Evolutionary conservation across 2,329 filamentous ascomycete species (phyloP), one percentile per base, ranked within the genome.

Genomic region (Aspergillus sp.): DNA sequence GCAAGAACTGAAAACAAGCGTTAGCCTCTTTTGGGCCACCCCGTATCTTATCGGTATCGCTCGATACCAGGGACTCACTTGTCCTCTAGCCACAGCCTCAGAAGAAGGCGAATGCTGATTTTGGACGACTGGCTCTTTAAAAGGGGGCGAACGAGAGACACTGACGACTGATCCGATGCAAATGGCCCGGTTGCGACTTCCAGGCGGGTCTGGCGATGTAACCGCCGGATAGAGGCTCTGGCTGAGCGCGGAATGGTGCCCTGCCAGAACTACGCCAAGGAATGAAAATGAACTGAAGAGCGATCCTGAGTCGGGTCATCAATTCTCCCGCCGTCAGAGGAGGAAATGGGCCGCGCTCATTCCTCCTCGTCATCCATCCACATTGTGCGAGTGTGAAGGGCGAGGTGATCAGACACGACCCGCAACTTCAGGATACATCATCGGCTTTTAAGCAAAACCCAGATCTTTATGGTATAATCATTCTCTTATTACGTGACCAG

Each of bases 1-100:
- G 66, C 65, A 64, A 49, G 47, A 67, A 65, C 47, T 52, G 46
- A 55, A 59, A 61, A 57, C 34, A 49, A 51, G 49, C 41, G 57
- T 52, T 52, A 54, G 43, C 38, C 54, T 60, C 49, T 53, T 53
- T 49, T 56, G 45, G 59, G 59, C 45, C 30, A 23, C 13, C 30
- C 19, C 47, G 59, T 61, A 43, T 54, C 43, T 48, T 57, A 49
- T 54, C 54, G 43, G 34, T 53, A 54, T 30, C 51, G 47, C 15
- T 28, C 41, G 58, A 43, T 50, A 43, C 52, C 34, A 41, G 17
- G 15, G 11, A 19, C 54, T 50, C 46, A 3, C 23, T 7, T 6
- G 46, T 15, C 25, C 46, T 30, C 31, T 38, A 41, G 34, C 46
- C 54, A 49, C 54, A 48, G 17, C 54, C 54, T 57, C 46, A 7